phyloP scores from a whole-genome alignment of 2,329 filamentous ascomycete genomes.

The Ophiostoma piceae region DNA sequence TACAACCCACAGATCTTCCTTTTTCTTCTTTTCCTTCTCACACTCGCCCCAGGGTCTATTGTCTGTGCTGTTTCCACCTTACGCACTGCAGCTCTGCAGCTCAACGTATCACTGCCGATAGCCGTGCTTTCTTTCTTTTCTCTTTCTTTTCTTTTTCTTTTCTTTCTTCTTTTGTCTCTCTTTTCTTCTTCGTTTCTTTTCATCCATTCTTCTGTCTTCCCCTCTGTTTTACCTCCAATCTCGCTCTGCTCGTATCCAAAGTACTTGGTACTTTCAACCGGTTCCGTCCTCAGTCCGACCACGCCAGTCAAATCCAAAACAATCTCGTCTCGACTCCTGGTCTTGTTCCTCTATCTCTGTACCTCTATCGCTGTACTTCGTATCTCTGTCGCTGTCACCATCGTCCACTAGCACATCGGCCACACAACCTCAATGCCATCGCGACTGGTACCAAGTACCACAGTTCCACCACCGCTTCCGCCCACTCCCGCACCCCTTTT shows the following conservation, averaged over 20 bases:
- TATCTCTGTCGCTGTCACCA: not conserved
- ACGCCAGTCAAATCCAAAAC: not conserved
- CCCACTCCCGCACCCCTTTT: not conserved
- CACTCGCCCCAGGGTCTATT: not conserved
- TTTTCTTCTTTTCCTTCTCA: not conserved
- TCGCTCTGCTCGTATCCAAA: not conserved
- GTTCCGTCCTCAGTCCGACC: not conserved
- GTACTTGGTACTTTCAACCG: not conserved
- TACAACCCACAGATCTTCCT: too few relatives aligned
- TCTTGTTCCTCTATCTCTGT: not conserved
- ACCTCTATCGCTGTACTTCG: not conserved
- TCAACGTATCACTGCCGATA: not conserved
- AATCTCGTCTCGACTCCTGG: not conserved
- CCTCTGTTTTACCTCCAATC: not conserved
- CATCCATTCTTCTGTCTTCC: not conserved
- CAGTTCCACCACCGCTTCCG: conserved; percentile 9
- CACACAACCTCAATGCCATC: not conserved
- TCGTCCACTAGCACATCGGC: not conserved
- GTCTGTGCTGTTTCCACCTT: not conserved
- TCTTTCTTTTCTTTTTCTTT: not conserved
- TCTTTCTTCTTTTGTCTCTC: not conserved
- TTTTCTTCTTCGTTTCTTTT: not conserved
- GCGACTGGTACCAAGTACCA: not conserved
- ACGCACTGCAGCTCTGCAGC: not conserved
- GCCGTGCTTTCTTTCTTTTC: not conserved